Base-by-base conservation (phyloP, 352 stramenopile species). In the Pilasporangium apinafurcum region DNA sequence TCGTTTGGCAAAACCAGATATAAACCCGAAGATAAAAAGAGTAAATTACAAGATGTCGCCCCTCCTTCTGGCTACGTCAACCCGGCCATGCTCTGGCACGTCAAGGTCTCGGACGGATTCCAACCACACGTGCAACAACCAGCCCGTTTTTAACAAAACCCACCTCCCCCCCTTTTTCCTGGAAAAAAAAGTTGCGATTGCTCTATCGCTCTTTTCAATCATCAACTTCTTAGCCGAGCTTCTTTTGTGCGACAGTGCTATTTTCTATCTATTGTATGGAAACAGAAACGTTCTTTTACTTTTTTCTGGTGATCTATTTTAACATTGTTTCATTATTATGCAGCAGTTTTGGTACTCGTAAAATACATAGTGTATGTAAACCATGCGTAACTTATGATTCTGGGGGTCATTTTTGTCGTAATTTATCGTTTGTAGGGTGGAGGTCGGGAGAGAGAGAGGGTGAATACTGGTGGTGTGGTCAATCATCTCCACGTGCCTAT, bases 401-500 rank as follows among this genome's bases (percentile, higher is more conserved):
- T 20, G 34, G 30, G 29, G 21, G 32, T 18, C 17, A 27, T 62
- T 57, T 62, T 44, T 14, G n/a, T 39, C 33, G 51, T 51, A 53
- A 51, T 39, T 51, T 59, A 62, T 43, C 21, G 29, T 22, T 35
- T 34, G 57, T 57, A 46, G 33, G 33, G 14, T 7, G 33, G 33
- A 58, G 36, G 26, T 43, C 53, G 48, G 44, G 55, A n/a, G n/a
- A n/a, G n/a, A n/a, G 10, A 59, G 52, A 51, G 59, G 28, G 32
- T 42, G 14, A 29, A 63, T 65, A 59, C 59, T 65, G 59, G 59
- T 69, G 59, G 59, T 69, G 53, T 52, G 38, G 43, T 61, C 25
- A 46, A 37, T 29, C 34, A 46, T 24, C 10, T 32, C 10, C 37
- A 27, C 5, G 14, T 49, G 53, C 32, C 53, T 32, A 64, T 56